Base-by-base conservation (phyloP, 1,139 yeast species). In the Saccharomycopsis crataegensis region DNA sequence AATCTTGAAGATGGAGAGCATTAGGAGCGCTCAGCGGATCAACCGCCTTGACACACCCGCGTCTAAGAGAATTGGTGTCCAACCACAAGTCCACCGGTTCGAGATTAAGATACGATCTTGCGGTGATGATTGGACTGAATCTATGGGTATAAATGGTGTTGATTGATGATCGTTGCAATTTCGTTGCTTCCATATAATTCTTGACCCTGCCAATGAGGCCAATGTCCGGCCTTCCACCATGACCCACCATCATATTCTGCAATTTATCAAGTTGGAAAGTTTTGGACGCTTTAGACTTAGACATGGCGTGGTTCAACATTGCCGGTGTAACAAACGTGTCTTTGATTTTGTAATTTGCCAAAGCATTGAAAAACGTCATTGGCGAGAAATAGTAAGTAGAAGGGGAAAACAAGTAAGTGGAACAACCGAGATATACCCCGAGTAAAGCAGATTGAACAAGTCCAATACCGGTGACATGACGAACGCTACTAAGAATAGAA, bases 281-380 rank as follows among this genome's bases (percentile, higher is more conserved):
- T 37, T 63, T 54, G 1, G 61, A 51, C 3, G 54, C 52, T 40
- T 54, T 54, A 11, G 52, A 38, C 14, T 43, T 51, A 8, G 61
- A 4, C 50, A 88, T 77, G 0, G 95, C 86, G 65, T 88, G 86
- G 53, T 80, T 81, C 55, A 93, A 73, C 88, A 90, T 86, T 59
- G 87, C 95, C 37, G 86, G 85, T 0, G 96, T 88, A 6, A 91
- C 82, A 67, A 83, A 90, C 2, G 90, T 82, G 67, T 93, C 96
- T 63, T 89, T 89, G 45, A 93, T 87, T 64, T 83, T 87, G 66
- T 83, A 79, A 50, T 93, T 77, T 7, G 96, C 81, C 32, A 90
- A 69, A 0, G 93, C 78, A 57, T 83, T 71, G 65, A 83, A 86
- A 61, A 89, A 87, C 1, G 83, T 76, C 11, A 79, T 71, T 0